Evolutionary conservation across 1,284 basidiomycete genomes (phyloP).

Genomic region (Flammula alnicola): DNA sequence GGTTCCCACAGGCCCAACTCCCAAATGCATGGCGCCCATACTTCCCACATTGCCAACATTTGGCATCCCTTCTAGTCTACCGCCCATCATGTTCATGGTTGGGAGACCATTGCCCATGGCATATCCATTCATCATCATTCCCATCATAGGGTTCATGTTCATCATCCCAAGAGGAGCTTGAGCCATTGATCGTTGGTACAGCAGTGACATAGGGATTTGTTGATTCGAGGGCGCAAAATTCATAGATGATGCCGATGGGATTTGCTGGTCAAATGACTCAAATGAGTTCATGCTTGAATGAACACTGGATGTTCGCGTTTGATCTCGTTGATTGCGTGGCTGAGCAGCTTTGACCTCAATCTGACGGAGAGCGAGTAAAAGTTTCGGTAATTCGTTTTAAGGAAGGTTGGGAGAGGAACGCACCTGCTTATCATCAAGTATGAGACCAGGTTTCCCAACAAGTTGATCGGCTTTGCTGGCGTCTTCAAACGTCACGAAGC

Average conservation of each 20-base stretch:
- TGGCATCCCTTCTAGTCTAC: constrained; percentile 40
- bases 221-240: constrained; percentile 14
- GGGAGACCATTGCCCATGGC: constrained; percentile 36
- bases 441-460: constrained; percentile 69
- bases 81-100: constrained; percentile 39
- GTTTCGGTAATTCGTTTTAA: not conserved
- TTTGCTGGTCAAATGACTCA: constrained; percentile 22
- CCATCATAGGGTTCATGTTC: constrained; percentile 50
- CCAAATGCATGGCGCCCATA: constrained; percentile 24
- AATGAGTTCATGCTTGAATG: constrained; percentile 1
- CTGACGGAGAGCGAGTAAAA: constrained; percentile 49
- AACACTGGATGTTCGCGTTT: constrained; percentile 35
- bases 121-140: constrained; percentile 47
- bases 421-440: constrained; percentile 82
- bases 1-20: constrained; percentile 9
- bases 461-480: constrained; percentile 72
- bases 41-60: constrained; percentile 36
- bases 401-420: constrained; percentile 17
- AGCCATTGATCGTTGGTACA: constrained; percentile 62
- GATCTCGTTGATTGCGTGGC: constrained; percentile 71
- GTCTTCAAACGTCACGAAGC: constrained; percentile 92
- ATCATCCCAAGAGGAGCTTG: constrained; percentile 49
- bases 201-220: constrained; percentile 51
- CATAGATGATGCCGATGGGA: constrained; percentile 29
- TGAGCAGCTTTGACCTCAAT: constrained; percentile 90